Conservation (phyloP, 2,329 filamentous ascomycete genomes). For the Ophiocordyceps camponoti-leonardi region DNA sequence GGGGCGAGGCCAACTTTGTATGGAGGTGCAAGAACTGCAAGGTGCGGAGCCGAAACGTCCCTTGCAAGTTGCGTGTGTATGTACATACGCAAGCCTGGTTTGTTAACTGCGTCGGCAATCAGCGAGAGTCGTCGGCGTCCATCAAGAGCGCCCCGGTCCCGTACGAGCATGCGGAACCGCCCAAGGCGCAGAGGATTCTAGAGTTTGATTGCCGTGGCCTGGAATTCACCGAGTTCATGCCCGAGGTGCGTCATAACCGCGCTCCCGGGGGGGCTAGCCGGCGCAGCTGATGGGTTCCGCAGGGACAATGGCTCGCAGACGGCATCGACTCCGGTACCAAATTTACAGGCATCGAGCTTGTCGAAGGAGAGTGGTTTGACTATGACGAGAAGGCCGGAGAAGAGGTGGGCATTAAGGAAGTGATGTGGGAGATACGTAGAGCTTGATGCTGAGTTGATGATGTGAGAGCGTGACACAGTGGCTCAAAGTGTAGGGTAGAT, state of each 20-base stretch:
- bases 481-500: background rate
- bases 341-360: slow-evolving; percentile 66
- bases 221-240: slow-evolving; percentile 79
- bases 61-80: background rate
- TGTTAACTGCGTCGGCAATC: background rate
- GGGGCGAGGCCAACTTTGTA: slow-evolving; percentile 97
- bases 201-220: slow-evolving; percentile 89
- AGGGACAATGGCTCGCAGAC: slow-evolving; percentile 84
- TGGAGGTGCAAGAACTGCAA: slow-evolving; percentile 99
- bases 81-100: too few species aligned
- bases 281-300: background rate
- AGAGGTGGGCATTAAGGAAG: slow-evolving; percentile 80
- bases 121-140: slow-evolving; percentile 74
- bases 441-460: slow-evolving; percentile 25
- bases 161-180: slow-evolving; percentile 55
- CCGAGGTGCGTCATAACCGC: slow-evolving; percentile 46
- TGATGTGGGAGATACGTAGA: slow-evolving; percentile 72
- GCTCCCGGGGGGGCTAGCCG: background rate
- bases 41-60: slow-evolving; percentile 27
- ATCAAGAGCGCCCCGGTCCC: slow-evolving; percentile 58
- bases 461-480: background rate
- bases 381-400: slow-evolving; percentile 90
- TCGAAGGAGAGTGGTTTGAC: slow-evolving; percentile 92
- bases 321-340: slow-evolving; percentile 66
- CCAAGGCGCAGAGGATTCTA: slow-evolving; percentile 63